These are phyloP conservation scores for Ceratocystis papillata DNA, from an alignment of 2,329 filamentous ascomycete genomes.

Conservation along the genomic window DNA sequence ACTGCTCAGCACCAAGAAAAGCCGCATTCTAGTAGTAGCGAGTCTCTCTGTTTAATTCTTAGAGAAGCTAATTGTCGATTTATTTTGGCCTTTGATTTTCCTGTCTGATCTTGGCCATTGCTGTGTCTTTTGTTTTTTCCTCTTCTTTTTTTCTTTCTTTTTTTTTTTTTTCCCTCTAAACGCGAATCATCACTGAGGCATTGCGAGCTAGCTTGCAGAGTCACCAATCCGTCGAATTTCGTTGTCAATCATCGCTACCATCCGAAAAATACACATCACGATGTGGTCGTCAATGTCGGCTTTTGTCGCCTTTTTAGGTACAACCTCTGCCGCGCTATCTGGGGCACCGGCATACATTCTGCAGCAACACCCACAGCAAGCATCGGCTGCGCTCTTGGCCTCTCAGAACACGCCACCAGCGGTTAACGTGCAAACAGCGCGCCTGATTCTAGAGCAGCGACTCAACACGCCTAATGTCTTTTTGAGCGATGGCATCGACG, in stretches of 20 bases:
- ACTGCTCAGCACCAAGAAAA: conserved; percentile 15
- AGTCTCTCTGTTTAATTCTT: background rate
- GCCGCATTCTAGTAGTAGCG: conserved; percentile 14
- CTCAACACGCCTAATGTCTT: conserved; percentile 24
- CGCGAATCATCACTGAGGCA: background rate
- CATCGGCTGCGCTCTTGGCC: background rate
- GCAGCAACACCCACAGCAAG: conserved; percentile 8
- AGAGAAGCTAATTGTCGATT: background rate
- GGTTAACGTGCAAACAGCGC: conserved; percentile 19
- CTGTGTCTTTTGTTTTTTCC: background rate
- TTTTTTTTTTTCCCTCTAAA: background rate
- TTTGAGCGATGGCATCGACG: conserved; percentile 20
- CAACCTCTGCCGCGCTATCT: conserved; percentile 18
- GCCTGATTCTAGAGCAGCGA: conserved; percentile 23
- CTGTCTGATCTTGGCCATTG: background rate
- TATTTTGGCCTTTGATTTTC: conserved; percentile 2
- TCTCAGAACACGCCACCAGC: conserved; percentile 10
- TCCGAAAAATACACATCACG: background rate
- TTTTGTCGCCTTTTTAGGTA: conserved; percentile 20
- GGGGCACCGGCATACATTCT: conserved; percentile 22
- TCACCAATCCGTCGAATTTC: background rate
- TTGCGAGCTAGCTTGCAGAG: background rate
- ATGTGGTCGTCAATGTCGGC: conserved; percentile 22
- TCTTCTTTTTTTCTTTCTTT: background rate
- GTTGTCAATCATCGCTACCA: background rate